Base-by-base conservation (phyloP, 1,139 yeast species). In the Scheffersomyces quercinus region DNA sequence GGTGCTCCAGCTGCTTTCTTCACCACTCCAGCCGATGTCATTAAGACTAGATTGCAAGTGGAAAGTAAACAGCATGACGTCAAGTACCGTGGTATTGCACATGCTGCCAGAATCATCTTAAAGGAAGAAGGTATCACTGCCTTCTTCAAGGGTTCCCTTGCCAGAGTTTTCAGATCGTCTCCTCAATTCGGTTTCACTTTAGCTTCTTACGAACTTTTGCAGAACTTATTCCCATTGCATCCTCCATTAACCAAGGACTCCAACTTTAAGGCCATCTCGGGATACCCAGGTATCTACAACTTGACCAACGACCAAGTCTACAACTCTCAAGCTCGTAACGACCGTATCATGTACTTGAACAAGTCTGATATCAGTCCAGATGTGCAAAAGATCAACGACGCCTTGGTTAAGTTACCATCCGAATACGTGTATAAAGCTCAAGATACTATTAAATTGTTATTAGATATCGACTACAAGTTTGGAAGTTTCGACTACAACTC, bases 1-100 rank as follows among this genome's bases (percentile, higher is more conserved):
- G 99, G 99, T 63, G 90, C 95, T 70, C 99, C 99, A 10, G 95
- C 98, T 32, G 99, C 99, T 5, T 91, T 87, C 65, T 74, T 91
- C 57, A 91, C 98, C 4, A 91, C 98, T 1, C 98, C 98, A 1
- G 91, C 90, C 53, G 98, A 91, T 75, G 99, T 93, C 41, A 88
- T 93, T 58, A 93, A 93, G 72, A 93, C 99, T 6, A 84, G 98
- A 67, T 74, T 93, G 52, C 99, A 93, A 70, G 85, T 90, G 53
- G 96, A 86, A 62, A 77, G 89, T 11, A 82, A 85, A 54, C 70
- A 79, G 45, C 91, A 91, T 43, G 96, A 89, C 58, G 77, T 88
- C 28, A 79, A 79, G 41, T 93, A 93, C 68, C 74, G 65, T 29
- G 95, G 95, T 46, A 83, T 93, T 47, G 59, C 73, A 32, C 91